Evolutionary conservation across 1,284 basidiomycete genomes (phyloP), one percentile per base, ranked within the genome.

Genomic region (Caloboletus firmus): DNA sequence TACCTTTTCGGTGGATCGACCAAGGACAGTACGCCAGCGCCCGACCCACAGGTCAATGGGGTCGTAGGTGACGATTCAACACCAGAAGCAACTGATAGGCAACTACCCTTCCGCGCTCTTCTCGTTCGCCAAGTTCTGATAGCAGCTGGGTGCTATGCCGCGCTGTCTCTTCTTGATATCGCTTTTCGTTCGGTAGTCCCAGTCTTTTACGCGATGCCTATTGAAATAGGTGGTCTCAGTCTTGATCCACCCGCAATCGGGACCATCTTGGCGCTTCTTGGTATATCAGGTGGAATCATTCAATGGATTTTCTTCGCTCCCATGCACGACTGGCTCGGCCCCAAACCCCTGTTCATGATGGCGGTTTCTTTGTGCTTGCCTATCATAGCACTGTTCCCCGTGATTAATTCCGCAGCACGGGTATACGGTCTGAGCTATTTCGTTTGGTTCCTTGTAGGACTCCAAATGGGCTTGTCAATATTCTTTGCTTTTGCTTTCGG

Each of bases 191-290:
- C 73, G 5, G 60, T 81, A 20, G 65, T 74, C 7, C 78, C 78
- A 0, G 71, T 80, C 22, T 78, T 79, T 61, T 72, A 74, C 22
- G 71, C 76, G 20, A 73, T 75, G 62, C 73, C 77, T 9, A 65
- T 75, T n/a, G 61, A 65, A 10, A 62, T 76, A 40, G 76, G 77
- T 17, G 78, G 79, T 13, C 72, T 80, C 24, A 66, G 61, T 12
- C 66, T 80, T 1, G 58, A 68, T 1, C 72, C 78, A 9, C 64
- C 68, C 10, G 55, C 62, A n/a, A 78, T 80, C 30, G 79, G 79
- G 3, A 59, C 56, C 35, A 71, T 74, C 24, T 61, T 81, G 32
- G 72, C 74, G 0, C 40, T 62, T 5, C 68, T 72, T 45, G 79
- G 79, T 20, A 51, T 77, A 24, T 57, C 68, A n/a, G 69, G 72